These are phyloP conservation scores for Colletotrichum musae DNA, from an alignment of 2,329 filamentous ascomycete species.

Conservation along the genomic window DNA sequence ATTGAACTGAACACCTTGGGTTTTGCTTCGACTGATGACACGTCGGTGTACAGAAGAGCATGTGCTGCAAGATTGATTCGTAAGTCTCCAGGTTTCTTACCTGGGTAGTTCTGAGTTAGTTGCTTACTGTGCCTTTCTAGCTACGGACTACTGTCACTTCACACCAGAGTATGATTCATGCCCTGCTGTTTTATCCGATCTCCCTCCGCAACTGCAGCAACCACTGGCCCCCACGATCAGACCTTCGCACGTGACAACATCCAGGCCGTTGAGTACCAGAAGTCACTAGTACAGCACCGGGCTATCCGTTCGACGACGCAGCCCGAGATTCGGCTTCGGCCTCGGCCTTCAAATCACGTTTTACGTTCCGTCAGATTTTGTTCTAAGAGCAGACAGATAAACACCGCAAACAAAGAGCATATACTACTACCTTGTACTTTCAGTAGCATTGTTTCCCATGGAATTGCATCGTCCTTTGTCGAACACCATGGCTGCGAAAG, in stretches of 20 bases:
- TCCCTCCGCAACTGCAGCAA: neutral
- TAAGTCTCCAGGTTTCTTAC: neutral
- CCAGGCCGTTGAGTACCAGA: neutral
- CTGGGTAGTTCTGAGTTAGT: conserved; percentile 1
- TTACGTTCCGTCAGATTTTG: neutral
- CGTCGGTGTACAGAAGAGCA: neutral
- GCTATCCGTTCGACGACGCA: neutral
- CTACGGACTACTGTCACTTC: neutral
- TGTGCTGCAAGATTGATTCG: neutral
- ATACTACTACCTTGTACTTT: neutral
- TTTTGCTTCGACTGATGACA: conserved; percentile 5
- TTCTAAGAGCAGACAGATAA: neutral
- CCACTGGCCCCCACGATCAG: neutral
- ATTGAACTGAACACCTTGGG: conserved; percentile 16
- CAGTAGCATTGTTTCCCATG: neutral
- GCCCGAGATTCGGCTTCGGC: neutral
- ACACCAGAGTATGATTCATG: neutral
- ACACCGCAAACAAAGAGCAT: conserved; percentile 12
- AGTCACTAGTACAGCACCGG: too few species aligned
- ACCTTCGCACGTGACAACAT: conserved; percentile 10
- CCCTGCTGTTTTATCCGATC: neutral
- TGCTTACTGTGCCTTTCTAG: conserved; percentile 14
- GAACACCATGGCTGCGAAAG: conserved; percentile 2
- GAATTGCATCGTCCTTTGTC: neutral
- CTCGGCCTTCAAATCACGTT: neutral